Evolutionary conservation across 2,329 filamentous ascomycete species (phyloP), one percentile per base, ranked within the genome.

Genomic region (Clonostachys chloroleuca): DNA sequence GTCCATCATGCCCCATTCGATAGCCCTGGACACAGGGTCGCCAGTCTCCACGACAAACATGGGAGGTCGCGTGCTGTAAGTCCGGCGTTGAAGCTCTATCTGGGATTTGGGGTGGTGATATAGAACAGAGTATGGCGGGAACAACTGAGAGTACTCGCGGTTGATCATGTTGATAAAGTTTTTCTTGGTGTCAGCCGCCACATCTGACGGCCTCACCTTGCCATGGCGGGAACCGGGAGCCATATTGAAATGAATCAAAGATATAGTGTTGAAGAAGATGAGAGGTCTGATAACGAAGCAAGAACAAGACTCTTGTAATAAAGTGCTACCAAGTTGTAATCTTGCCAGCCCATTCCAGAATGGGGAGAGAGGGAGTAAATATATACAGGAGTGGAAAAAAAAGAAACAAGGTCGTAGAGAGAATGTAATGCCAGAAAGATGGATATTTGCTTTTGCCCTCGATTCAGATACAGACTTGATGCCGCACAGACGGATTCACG

Each of bases 151-250:
- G 65, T 77, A 82, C 59, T 78, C 71, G 35, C 73, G 69, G 57
- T 73, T 77, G 56, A 89, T 80, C 52, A 78, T 69, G 14, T 86
- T 85, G 53, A 89, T 84, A 59, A 84, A 87, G 49, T 77, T 76
- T 56, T 75, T 78, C 65, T 88, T 88, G n/a, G 84, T 86, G 61
- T 89, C 85, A 24, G 81, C 78, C 47, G 86, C 86, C 46, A 90
- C 80, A 53, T 89, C 85, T 39, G 84, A 66, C 34, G 66, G 66
- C 56, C 61, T 59, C 44, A 65, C 60, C 34, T 60, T 58, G 49
- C 58, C 58, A 33, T 62, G 57, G 52, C 55, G 66, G 40, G 60
- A 55, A 34, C 51, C 47, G 18, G 65, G 59, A 39, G 59, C 59
- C 66, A 68, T 68, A 33, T 41, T 49, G 45, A 43, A 20, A 16